phyloP scores from a whole-genome alignment of 1,139 yeast species.

The Saccharomyces hybrid region DNA sequence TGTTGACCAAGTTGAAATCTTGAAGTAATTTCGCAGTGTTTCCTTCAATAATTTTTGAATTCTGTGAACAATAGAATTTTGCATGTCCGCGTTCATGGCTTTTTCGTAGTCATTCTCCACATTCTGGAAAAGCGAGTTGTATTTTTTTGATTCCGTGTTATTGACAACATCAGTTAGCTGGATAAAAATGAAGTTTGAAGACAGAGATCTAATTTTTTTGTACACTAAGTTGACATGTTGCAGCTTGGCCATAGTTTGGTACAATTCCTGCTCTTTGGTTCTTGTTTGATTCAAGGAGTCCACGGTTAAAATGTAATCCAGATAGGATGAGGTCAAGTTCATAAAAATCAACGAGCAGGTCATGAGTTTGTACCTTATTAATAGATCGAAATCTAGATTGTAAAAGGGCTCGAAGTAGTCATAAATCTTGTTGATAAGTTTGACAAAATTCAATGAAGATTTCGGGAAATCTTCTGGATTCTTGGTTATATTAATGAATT shows the following conservation, averaged over 20 bases:
- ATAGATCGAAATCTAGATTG: slow-evolving; percentile 36
- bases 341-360: slow-evolving; percentile 68
- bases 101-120: slow-evolving; percentile 17
- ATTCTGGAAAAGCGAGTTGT: slow-evolving; percentile 22
- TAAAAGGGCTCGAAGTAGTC: slow-evolving; percentile 42
- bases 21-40: slow-evolving; percentile 27
- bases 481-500: slow-evolving; percentile 54
- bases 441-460: slow-evolving; percentile 40
- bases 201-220: slow-evolving; percentile 52
- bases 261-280: slow-evolving; percentile 36
- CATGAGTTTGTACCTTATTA: slow-evolving; percentile 58
- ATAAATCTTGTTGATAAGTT: slow-evolving; percentile 59
- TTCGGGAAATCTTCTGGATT: slow-evolving; percentile 51
- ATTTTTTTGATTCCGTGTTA: slow-evolving; percentile 30
- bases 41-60: slow-evolving; percentile 26
- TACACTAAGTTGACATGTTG: slow-evolving; percentile 40
- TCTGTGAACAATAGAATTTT: slow-evolving; percentile 26
- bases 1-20: slow-evolving; percentile 23
- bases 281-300: slow-evolving; percentile 38
- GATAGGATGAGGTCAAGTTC: slow-evolving; percentile 53
- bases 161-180: slow-evolving; percentile 41
- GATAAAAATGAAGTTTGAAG: slow-evolving; percentile 46
- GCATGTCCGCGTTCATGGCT: slow-evolving; percentile 18
- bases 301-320: slow-evolving; percentile 41
- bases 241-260: slow-evolving; percentile 33